Conservation (phyloP, 495 filamentous ascomycete species). For the Lasiosphaeriaceae sp. region DNA sequence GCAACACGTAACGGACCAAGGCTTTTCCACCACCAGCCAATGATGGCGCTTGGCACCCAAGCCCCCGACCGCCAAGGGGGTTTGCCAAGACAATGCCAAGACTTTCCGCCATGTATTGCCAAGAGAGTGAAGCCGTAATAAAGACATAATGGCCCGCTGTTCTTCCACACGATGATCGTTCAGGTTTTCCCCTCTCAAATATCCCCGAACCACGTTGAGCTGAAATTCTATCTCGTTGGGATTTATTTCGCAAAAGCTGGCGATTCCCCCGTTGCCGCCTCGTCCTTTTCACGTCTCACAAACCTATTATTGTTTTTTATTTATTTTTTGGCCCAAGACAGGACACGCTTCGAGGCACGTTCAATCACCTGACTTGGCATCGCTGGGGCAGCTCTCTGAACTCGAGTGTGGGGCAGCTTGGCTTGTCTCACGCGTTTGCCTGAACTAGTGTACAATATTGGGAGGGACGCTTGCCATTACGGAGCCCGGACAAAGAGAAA, state of each 20-base stretch:
- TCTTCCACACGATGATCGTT: conserved; percentile 19
- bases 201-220: conserved; percentile 1
- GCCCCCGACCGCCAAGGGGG: conserved; percentile 39
- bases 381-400: too few relatives aligned
- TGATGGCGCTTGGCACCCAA: conserved; percentile 21
- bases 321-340: too few relatives aligned
- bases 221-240: conserved; percentile 11
- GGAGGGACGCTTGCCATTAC: not conserved
- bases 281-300: not conserved
- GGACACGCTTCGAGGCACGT: too few relatives aligned
- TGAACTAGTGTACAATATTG: not conserved
- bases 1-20: conserved; percentile 20
- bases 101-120: conserved; percentile 44
- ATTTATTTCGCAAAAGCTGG: not conserved
- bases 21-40: conserved; percentile 18
- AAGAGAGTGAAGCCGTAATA: conserved; percentile 40
- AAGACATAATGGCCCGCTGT: conserved; percentile 42
- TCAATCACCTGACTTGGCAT: too few relatives aligned
- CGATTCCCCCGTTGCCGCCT: not conserved
- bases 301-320: too few relatives aligned
- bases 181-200: conserved; percentile 6
- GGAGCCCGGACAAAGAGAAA: not conserved
- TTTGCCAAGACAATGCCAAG: conserved; percentile 37
- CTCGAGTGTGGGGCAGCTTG: conserved; percentile 4
- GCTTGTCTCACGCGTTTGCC: conserved; percentile 8